A percentile compares a stretch with the other conserved stretches of the same genome.
Conservation (phyloP, 2,329 filamentous ascomycete genomes). For the Kalmusia sp. region DNA sequence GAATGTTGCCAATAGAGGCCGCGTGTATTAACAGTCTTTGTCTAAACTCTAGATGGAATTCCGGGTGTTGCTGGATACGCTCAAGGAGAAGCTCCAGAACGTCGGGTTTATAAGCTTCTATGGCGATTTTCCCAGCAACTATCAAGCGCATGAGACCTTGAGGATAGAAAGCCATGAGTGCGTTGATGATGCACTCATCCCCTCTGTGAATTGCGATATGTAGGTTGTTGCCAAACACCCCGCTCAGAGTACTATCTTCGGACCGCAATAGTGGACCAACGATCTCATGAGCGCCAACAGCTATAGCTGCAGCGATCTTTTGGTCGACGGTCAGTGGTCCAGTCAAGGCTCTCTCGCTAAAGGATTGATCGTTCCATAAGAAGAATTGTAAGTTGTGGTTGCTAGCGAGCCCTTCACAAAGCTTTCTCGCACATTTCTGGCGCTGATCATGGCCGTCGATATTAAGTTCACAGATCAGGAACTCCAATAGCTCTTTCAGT, state of each 20-base stretch:
- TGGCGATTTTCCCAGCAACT: neutral
- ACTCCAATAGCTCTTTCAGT: neutral
- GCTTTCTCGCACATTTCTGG: neutral
- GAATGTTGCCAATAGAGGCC: no score
- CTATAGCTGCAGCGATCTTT: slow-evolving; percentile 4
- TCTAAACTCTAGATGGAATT: no score
- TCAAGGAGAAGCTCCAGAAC: neutral
- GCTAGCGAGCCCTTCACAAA: neutral
- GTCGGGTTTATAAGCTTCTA: neutral
- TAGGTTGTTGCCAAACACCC: neutral
- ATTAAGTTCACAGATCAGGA: neutral
- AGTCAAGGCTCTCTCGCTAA: rapidly evolving
- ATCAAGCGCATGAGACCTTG: neutral
- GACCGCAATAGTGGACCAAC: neutral
- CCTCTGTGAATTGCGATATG: neutral
- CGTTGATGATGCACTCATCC: neutral
- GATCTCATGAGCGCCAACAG: neutral
- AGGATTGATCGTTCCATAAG: neutral
- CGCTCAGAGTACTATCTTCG: neutral
- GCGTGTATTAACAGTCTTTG: no score
- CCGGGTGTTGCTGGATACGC: no score
- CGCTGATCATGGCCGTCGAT: neutral
- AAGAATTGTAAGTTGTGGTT: neutral
- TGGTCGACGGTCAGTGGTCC: neutral
- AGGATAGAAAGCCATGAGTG: neutral